Evolutionary conservation across 2,329 filamentous ascomycete species (phyloP).

Genomic region (Coniochaeta hoffmannii): DNA sequence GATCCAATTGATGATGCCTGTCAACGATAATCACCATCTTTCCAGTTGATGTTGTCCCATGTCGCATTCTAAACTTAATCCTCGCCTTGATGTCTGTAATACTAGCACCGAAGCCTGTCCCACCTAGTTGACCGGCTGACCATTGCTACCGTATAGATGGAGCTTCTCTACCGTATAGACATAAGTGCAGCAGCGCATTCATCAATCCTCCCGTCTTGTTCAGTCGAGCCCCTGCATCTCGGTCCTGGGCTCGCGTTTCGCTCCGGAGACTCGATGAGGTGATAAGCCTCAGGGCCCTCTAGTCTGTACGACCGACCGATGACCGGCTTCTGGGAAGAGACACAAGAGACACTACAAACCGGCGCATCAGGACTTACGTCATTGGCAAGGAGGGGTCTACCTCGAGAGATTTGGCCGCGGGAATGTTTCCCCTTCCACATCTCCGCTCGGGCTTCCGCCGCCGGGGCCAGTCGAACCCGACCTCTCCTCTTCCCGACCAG

Average conservation of each 20-base stretch:
- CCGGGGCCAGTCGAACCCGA: constrained; percentile 47
- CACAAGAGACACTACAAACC: background rate
- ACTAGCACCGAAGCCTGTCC: too few relatives aligned
- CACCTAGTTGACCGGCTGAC: background rate
- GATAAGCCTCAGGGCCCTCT: background rate
- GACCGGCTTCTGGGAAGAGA: background rate
- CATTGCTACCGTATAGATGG: background rate
- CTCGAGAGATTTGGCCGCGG: background rate
- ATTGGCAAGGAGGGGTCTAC: background rate
- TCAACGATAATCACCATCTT: background rate
- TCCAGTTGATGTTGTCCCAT: too few relatives aligned
- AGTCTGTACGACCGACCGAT: background rate
- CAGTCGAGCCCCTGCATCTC: background rate
- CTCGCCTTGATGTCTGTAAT: too few relatives aligned
- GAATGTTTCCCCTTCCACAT: constrained; percentile 11
- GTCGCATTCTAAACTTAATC: background rate
- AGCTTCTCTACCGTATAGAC: background rate
- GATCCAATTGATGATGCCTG: background rate
- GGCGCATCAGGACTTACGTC: background rate
- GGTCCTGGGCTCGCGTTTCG: background rate
- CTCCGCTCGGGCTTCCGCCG: constrained; percentile 46
- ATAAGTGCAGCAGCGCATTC: background rate
- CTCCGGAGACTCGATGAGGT: constrained; percentile 1
- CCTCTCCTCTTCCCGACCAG: constrained; percentile 44
- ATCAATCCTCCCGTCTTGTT: background rate